Percentiles rank a stretch among this genome's conserved stretches.
Evolutionary conservation across 352 stramenopile species (phyloP).

Genomic region (Phytophthora aleatoria): DNA sequence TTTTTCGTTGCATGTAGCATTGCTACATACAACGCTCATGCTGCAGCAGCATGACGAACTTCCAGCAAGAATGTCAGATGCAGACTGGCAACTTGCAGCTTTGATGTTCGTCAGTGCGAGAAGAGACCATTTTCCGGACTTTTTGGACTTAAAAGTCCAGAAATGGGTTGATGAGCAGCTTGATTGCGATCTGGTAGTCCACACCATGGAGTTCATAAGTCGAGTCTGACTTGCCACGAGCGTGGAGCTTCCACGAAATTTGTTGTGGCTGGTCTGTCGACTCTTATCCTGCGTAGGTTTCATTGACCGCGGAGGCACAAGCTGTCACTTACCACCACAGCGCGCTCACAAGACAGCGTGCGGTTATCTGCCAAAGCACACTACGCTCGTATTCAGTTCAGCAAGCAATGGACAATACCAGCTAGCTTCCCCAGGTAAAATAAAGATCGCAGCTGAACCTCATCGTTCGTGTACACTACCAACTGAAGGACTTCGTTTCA

Average conservation of each 20-base stretch:
- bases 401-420: no score
- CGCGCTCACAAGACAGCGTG: no score
- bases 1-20: no score
- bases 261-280: background rate
- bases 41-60: background rate
- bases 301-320: background rate
- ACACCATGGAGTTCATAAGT: background rate
- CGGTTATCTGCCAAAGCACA: no score
- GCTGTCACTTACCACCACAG: background rate
- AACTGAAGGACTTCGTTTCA: background rate
- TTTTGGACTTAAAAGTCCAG: background rate
- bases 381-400: no score
- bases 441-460: no score
- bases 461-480: background rate
- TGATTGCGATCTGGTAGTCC: background rate
- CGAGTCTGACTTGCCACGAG: background rate
- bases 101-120: constrained; percentile 12
- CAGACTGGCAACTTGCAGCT: constrained; percentile 14
- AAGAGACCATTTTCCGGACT: background rate
- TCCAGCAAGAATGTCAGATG: constrained; percentile 1
- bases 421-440: no score
- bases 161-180: background rate
- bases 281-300: background rate
- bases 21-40: no score
- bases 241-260: background rate